Evolutionary conservation across 169 alveolate species (phyloP).

Genomic region (Eimeria sp.): DNA sequence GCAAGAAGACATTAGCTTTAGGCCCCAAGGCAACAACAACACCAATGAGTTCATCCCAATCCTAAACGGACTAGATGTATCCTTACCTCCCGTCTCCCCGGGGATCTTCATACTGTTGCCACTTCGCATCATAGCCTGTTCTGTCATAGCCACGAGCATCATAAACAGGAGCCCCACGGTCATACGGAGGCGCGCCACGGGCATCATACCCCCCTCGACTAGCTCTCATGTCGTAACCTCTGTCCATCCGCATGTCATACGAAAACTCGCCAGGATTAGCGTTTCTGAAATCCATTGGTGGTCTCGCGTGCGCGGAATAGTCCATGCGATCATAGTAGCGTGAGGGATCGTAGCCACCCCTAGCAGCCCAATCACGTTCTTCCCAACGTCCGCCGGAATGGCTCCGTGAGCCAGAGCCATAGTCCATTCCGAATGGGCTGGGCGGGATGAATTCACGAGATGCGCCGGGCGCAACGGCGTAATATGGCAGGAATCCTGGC

Average conservation of each 20-base stretch:
- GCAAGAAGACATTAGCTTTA: not conserved
- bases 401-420: conserved; percentile 53
- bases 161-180: conserved; percentile 60
- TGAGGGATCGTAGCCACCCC: conserved; percentile 62
- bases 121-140: conserved; percentile 52
- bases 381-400: conserved; percentile 74
- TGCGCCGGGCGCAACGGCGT: conserved; percentile 79
- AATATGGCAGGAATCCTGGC: conserved; percentile 81
- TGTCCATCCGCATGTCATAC: conserved; percentile 74
- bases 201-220: conserved; percentile 62
- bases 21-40: too few relatives aligned
- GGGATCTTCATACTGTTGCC: conserved; percentile 75
- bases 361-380: conserved; percentile 61
- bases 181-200: conserved; percentile 62
- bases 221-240: conserved; percentile 54
- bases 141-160: conserved; percentile 66
- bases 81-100: conserved; percentile 64
- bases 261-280: conserved; percentile 61
- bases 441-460: conserved; percentile 76
- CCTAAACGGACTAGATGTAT: too few relatives aligned
- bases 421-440: conserved; percentile 67
- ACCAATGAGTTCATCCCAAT: not conserved
- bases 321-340: conserved; percentile 56
- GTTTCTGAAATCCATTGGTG: conserved; percentile 44
- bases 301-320: conserved; percentile 57